Base-by-base conservation (phyloP, 1,284 basidiomycete species). In the Cryptococcus maquisensis region DNA sequence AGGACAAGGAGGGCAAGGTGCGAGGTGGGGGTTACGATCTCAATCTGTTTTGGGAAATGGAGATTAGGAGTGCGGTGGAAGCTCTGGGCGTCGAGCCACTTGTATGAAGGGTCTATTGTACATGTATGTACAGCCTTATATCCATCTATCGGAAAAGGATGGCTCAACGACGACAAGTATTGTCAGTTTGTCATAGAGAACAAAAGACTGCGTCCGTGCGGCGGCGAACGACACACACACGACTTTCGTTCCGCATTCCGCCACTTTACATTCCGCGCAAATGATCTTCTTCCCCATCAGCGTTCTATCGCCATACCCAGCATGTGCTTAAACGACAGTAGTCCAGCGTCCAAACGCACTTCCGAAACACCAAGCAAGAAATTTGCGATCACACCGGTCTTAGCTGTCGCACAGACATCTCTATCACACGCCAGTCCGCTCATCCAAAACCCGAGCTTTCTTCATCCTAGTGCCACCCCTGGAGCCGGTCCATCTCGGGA, bases 11-110 rank as follows among this genome's bases (percentile, higher is more conserved):
- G 61, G 86, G 87, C 4, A 85, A 87, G 64, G 87, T 90, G 82
- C 79, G 86, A 42, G 90, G 84, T 9, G 93, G 90, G 16, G 92
- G 90, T 2, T 96, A 89, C 70, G 81, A 81, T 62, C 78, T 91
- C 10, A 82, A 86, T 55, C 84, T 91, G 69, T 88, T 88, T 48
- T 95, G 92, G 92, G 86, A 88, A 65, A 81, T 90, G 63, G 90
- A 90, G 21, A 72, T 95, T 45, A 78, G 86, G 49, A 82, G 76
- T 62, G 87, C 88, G 1, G 86, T 93, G 20, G 86, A 87, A 52
- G 87, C 83, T 1, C 73, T 95, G 51, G 75, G 70, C 43, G 60
- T 76, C 15, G 64, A 64, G 51, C 74, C 75, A 41, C 36, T 74
- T 20, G 43, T 47, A 16, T 55, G 49, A 43, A 38, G n/a, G 16